A percentile compares a stretch with the other conserved stretches of the same genome.
phyloP scores from a whole-genome alignment of 1,284 basidiomycete species.

The Sporisorium sorghi region DNA sequence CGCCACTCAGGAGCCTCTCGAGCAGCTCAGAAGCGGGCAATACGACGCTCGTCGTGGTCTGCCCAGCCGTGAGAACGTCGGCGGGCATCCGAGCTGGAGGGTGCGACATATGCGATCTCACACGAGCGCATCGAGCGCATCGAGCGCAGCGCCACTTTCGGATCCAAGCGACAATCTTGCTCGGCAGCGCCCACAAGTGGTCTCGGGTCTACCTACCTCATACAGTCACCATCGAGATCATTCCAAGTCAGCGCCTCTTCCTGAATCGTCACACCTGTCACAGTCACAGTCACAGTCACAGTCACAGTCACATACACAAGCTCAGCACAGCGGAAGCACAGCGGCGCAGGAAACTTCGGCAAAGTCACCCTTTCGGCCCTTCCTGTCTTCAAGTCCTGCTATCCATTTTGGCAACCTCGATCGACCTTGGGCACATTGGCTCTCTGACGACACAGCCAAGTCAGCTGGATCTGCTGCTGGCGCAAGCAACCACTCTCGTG shows the following conservation, averaged over 20 bases:
- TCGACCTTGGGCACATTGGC: constrained; percentile 10
- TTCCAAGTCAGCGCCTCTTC: neutral
- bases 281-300: neutral
- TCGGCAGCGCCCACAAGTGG: constrained; percentile 13
- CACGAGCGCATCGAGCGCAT: neutral
- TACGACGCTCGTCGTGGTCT: neutral
- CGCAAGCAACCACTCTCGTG: neutral
- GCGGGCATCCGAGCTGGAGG: neutral
- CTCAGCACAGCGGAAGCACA: neutral
- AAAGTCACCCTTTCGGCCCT: neutral
- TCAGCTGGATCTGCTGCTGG: neutral
- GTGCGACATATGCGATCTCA: neutral
- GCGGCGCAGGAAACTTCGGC: neutral
- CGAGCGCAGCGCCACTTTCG: neutral
- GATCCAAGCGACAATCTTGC: neutral
- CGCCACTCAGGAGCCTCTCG: constrained; percentile 13
- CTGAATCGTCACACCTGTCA: neutral
- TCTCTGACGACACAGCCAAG: neutral
- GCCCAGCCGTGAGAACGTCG: neutral
- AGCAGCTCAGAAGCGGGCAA: constrained; percentile 13
- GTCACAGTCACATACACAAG: neutral
- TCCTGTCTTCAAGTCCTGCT: constrained; percentile 14
- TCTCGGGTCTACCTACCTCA: constrained; percentile 18
- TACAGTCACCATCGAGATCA: constrained; percentile 11
- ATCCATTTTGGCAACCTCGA: constrained; percentile 10